Evolutionary conservation across 2,329 filamentous ascomycete species (phyloP).

Genomic region (Apiospora pterosperma): DNA sequence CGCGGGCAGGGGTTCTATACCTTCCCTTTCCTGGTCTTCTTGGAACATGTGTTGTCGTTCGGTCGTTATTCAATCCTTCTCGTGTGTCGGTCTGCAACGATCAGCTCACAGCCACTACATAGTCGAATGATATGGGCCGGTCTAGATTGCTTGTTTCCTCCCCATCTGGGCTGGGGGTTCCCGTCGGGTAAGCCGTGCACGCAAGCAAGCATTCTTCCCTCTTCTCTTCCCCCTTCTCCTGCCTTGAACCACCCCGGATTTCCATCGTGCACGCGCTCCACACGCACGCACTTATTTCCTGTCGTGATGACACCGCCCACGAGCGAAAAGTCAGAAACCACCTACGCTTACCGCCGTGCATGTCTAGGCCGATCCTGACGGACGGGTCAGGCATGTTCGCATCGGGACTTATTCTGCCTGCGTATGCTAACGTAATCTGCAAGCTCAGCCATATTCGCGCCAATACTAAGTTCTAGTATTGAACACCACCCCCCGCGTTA

Average conservation of each 20-base stretch:
- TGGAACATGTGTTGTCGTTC: conserved; percentile 1
- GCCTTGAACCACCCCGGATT: neutral
- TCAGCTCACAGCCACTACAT: neutral
- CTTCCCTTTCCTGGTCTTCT: neutral
- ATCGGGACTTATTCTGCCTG: neutral
- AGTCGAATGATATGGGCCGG: neutral
- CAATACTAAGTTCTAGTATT: neutral
- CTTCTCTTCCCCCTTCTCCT: neutral
- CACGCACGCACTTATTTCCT: neutral
- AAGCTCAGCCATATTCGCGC: too few species aligned
- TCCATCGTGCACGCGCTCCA: neutral
- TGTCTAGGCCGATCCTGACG: neutral
- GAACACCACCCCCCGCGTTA: neutral
- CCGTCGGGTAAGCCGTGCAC: neutral
- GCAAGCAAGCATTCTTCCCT: neutral
- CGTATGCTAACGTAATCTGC: conserved; percentile 1
- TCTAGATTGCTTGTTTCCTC: conserved; percentile 2
- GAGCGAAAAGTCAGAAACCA: neutral
- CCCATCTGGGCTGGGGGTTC: neutral
- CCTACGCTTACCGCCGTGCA: neutral
- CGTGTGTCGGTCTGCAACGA: neutral
- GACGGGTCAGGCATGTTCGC: neutral
- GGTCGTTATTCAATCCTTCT: neutral
- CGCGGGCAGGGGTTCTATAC: neutral
- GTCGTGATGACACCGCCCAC: neutral